Conservation (phyloP, 1,139 yeast species). For the Yamadazyma blattariae region DNA sequence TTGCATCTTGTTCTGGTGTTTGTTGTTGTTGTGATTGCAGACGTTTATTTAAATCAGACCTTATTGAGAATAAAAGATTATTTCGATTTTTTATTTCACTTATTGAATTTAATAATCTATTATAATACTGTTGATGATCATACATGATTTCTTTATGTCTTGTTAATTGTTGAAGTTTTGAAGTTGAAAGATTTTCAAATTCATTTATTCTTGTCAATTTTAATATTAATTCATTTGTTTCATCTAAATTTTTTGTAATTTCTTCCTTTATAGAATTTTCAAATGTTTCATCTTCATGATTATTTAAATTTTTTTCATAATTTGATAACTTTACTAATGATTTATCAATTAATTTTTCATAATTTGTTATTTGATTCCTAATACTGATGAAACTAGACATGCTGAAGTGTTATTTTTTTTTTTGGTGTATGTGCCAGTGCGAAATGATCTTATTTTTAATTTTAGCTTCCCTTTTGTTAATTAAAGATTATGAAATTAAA, state of each 20-base stretch:
- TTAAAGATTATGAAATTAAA: too few relatives aligned
- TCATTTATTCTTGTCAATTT: slow-evolving; percentile 48
- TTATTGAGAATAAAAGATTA: slow-evolving; percentile 71
- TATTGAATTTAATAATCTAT: slow-evolving; percentile 56
- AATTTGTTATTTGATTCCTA: slow-evolving; percentile 35
- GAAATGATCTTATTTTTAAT: too few relatives aligned
- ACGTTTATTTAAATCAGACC: slow-evolving; percentile 67
- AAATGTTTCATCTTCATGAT: slow-evolving; percentile 48
- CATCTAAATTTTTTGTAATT: slow-evolving; percentile 39
- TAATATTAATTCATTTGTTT: slow-evolving; percentile 30
- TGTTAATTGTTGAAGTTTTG: slow-evolving; percentile 76
- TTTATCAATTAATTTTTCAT: slow-evolving; percentile 43
- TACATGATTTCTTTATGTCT: slow-evolving; percentile 76
- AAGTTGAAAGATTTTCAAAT: slow-evolving; percentile 61
- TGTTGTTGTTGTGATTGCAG: slow-evolving; percentile 28
- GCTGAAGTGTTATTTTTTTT: background rate
- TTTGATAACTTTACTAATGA: slow-evolving; percentile 35
- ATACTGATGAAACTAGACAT: slow-evolving; percentile 44
- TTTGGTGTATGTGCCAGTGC: too few relatives aligned
- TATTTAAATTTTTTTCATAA: slow-evolving; percentile 23
- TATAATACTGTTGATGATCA: slow-evolving; percentile 67
- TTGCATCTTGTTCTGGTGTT: slow-evolving; percentile 24
- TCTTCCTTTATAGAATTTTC: slow-evolving; percentile 59
- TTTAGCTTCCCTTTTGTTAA: too few relatives aligned
- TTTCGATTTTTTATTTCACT: slow-evolving; percentile 73